These are phyloP conservation scores for Penicillium crustosum DNA, from an alignment of 2,329 filamentous ascomycete species.

Conservation along the genomic window DNA sequence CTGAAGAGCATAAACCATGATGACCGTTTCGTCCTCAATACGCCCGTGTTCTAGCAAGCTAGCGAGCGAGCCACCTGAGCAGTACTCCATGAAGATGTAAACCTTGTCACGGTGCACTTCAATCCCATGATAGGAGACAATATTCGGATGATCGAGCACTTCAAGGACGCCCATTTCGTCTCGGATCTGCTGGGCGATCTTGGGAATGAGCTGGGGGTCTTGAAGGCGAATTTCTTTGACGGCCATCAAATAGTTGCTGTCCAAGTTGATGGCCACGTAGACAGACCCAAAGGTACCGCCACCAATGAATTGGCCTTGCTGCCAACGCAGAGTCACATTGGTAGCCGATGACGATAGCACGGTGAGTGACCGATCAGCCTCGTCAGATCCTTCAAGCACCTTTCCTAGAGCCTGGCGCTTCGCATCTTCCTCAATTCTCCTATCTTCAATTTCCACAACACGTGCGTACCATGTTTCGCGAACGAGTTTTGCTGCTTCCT, in stretches of 20 bases:
- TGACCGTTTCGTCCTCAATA: slow-evolving; percentile 96
- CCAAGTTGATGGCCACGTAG: slow-evolving; percentile 94
- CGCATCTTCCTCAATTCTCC: slow-evolving; percentile 73
- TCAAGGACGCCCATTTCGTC: slow-evolving; percentile 98
- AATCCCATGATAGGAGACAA: slow-evolving; percentile 96
- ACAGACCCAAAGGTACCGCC: slow-evolving; percentile 97
- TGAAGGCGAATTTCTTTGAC: slow-evolving; percentile 98
- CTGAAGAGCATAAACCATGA: slow-evolving; percentile 94
- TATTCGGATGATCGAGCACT: slow-evolving; percentile 93
- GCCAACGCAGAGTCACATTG: slow-evolving; percentile 94
- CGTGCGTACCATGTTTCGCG: slow-evolving; percentile 72
- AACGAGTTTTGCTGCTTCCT: slow-evolving; percentile 76
- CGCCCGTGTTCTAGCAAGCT: slow-evolving; percentile 89
- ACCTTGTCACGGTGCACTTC: slow-evolving; percentile 98
- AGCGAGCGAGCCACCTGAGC: slow-evolving; percentile 89
- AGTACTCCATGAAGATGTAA: slow-evolving; percentile 99
- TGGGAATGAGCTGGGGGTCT: slow-evolving; percentile 92
- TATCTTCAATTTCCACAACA: slow-evolving; percentile 73
- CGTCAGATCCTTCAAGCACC: slow-evolving; percentile 90
- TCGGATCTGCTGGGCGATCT: slow-evolving; percentile 87
- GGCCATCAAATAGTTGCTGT: slow-evolving; percentile 94
- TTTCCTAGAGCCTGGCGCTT: slow-evolving; percentile 85
- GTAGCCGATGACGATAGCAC: slow-evolving; percentile 91
- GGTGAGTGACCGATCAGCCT: slow-evolving; percentile 91
- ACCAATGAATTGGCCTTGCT: slow-evolving; percentile 97